A percentile compares a stretch with the other conserved stretches of the same genome.
Conservation (phyloP, 2,329 filamentous ascomycete species). For the Colletotrichum tabaci region DNA sequence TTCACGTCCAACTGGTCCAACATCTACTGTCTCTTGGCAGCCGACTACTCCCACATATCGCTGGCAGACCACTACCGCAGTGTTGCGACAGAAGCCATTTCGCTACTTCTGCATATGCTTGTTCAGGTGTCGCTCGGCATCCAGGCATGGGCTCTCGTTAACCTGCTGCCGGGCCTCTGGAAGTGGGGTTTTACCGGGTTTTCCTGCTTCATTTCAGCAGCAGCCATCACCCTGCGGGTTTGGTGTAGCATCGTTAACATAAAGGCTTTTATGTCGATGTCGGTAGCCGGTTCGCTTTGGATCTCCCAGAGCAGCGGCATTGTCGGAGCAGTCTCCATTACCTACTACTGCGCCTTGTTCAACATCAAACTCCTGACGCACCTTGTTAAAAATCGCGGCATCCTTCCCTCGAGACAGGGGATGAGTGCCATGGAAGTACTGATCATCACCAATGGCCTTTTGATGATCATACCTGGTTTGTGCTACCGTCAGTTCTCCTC, state of each 20-base stretch:
- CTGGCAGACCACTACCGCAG: constrained; percentile 53
- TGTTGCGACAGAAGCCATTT: constrained; percentile 58
- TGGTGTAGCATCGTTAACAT: constrained; percentile 56
- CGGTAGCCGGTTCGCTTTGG: constrained; percentile 50
- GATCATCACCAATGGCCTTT: constrained; percentile 68
- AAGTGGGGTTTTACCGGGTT: constrained; percentile 50
- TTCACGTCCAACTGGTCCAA: constrained; percentile 73
- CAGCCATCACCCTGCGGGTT: constrained; percentile 50
- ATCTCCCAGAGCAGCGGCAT: constrained; percentile 56
- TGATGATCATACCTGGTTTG: constrained; percentile 71
- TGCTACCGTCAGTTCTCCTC: constrained; percentile 8
- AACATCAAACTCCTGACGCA: constrained; percentile 66
- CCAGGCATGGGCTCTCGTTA: constrained; percentile 68
- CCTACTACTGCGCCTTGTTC: constrained; percentile 71
- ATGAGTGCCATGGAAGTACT: constrained; percentile 69
- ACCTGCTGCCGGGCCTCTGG: constrained; percentile 59
- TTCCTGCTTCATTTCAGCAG: constrained; percentile 53
- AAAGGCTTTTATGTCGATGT: constrained; percentile 47
- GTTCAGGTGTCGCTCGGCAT: constrained; percentile 64
- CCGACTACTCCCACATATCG: constrained; percentile 67
- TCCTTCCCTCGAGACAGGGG: constrained; percentile 59
- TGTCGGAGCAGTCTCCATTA: constrained; percentile 58
- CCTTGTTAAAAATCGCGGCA: constrained; percentile 61
- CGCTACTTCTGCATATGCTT: constrained; percentile 60
- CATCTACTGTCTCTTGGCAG: constrained; percentile 72